Evolutionary conservation across 306 rosid species (phyloP).

Genomic region (Glycine latifolia): DNA sequence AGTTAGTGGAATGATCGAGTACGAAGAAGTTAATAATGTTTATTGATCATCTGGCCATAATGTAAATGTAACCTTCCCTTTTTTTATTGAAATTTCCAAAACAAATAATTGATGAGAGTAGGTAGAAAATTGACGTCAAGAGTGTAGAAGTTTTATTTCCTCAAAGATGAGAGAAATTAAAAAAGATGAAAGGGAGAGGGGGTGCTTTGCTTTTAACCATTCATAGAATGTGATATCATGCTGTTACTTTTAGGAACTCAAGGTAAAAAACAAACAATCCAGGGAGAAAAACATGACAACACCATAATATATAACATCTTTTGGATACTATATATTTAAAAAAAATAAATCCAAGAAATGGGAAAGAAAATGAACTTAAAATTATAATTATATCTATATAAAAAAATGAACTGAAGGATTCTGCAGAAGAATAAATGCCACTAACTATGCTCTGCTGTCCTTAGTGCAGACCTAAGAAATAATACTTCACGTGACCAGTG

Average conservation of each 20-base stretch:
- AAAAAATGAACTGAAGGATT: conserved; percentile 5
- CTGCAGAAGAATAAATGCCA: conserved; percentile 34
- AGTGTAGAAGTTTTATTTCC: conserved; percentile 49
- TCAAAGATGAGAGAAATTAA: conserved; percentile 46
- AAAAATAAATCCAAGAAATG: neutral
- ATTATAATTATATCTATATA: neutral
- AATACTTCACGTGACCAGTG: conserved; percentile 55
- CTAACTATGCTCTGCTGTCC: conserved; percentile 38
- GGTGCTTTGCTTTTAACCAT: conserved; percentile 40
- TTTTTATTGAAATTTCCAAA: conserved; percentile 44
- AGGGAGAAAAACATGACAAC: conserved; percentile 26
- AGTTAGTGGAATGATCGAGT: conserved; percentile 36
- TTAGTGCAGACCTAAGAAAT: conserved; percentile 47
- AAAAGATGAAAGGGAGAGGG: conserved; percentile 38
- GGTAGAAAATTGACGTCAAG: conserved; percentile 50
- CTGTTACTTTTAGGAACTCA: conserved; percentile 37
- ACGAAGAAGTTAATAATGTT: neutral
- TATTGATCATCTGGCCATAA: conserved; percentile 12
- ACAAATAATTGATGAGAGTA: conserved; percentile 41
- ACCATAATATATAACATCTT: conserved; percentile 25
- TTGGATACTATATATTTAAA: neutral
- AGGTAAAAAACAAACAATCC: conserved; percentile 27
- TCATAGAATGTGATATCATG: conserved; percentile 49
- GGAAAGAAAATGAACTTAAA: neutral
- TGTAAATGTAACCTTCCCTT: conserved; percentile 38